phyloP scores from a whole-genome alignment of 2,329 filamentous ascomycete genomes.

The Akanthomyces uredinophilus region DNA sequence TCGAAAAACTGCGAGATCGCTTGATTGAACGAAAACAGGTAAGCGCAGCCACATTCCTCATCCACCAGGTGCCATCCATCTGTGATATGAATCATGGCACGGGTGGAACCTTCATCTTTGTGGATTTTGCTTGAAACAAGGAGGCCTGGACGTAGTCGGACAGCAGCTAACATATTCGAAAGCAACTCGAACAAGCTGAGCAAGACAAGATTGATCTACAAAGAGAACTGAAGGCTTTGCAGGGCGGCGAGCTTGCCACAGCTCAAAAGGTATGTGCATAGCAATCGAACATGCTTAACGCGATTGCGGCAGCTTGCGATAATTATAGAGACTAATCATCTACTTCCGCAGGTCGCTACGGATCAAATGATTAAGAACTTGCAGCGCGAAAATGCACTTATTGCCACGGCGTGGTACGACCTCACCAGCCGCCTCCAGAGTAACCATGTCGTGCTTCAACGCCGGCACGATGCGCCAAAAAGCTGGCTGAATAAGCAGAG shows the following conservation, averaged over 20 bases:
- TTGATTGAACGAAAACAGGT: constrained; percentile 56
- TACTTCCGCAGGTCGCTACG: constrained; percentile 37
- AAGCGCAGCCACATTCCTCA: constrained; percentile 27
- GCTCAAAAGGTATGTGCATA: constrained; percentile 47
- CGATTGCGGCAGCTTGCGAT: neutral
- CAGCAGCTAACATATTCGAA: constrained; percentile 4
- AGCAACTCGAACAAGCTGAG: constrained; percentile 57
- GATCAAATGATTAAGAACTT: constrained; percentile 62
- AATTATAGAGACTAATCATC: neutral
- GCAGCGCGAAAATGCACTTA: constrained; percentile 71
- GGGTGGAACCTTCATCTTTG: neutral
- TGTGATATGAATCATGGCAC: neutral
- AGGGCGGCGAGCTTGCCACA: constrained; percentile 43
- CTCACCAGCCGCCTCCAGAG: constrained; percentile 73
- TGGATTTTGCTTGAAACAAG: neutral
- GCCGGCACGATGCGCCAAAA: constrained; percentile 67
- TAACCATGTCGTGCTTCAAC: constrained; percentile 73
- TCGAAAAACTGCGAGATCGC: constrained; percentile 51
- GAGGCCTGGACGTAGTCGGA: too few relatives aligned
- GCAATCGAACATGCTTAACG: constrained; percentile 2
- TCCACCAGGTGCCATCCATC: too few relatives aligned
- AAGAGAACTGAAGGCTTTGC: constrained; percentile 47
- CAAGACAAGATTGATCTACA: constrained; percentile 53
- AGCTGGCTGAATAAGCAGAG: constrained; percentile 85
- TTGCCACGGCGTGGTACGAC: constrained; percentile 83